Conservation (phyloP, 352 stramenopile species). For the Globisporangium okanoganense region DNA sequence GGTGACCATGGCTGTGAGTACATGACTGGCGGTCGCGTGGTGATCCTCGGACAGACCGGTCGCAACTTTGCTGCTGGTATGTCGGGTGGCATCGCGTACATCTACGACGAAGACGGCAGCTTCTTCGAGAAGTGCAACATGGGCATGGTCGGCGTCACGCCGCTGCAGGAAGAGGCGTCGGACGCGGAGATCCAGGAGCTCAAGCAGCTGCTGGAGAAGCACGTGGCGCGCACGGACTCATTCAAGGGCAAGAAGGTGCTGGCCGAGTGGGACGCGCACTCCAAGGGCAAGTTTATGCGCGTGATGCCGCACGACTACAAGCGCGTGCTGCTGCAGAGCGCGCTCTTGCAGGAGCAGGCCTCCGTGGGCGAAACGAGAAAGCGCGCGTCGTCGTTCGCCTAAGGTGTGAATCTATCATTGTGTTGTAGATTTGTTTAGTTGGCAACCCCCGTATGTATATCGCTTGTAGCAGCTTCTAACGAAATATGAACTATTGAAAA, state of each 20-base stretch:
- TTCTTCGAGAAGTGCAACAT: slow-evolving; percentile 96
- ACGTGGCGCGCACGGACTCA: slow-evolving; percentile 88
- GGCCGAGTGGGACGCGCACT: slow-evolving; percentile 84
- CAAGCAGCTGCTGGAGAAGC: slow-evolving; percentile 84
- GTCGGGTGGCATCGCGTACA: slow-evolving; percentile 95
- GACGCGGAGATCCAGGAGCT: slow-evolving; percentile 77
- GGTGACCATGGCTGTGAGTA: slow-evolving; percentile 97
- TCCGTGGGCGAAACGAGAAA: slow-evolving; percentile 8
- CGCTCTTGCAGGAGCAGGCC: slow-evolving; percentile 26
- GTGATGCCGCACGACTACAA: slow-evolving; percentile 73
- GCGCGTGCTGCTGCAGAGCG: slow-evolving; percentile 44
- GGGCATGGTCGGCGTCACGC: slow-evolving; percentile 86
- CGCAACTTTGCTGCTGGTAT: slow-evolving; percentile 97
- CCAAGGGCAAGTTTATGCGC: slow-evolving; percentile 44
- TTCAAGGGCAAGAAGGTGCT: slow-evolving; percentile 84
- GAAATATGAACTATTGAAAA: slow-evolving; percentile 1
- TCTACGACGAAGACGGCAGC: slow-evolving; percentile 92
- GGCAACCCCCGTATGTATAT: slow-evolving; percentile 5
- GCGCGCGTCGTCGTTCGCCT: slow-evolving; percentile 16
- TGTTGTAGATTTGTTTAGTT: slow-evolving; percentile 6
- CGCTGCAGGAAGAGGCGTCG: slow-evolving; percentile 70
- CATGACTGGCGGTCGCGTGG: slow-evolving; percentile 96
- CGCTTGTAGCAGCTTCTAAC: slow-evolving; percentile 1
- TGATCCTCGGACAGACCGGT: slow-evolving; percentile 91
- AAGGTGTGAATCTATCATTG: not conserved